Conservation (phyloP, 176 grass and related monocot genomes). For the Triticum turgidum region DNA sequence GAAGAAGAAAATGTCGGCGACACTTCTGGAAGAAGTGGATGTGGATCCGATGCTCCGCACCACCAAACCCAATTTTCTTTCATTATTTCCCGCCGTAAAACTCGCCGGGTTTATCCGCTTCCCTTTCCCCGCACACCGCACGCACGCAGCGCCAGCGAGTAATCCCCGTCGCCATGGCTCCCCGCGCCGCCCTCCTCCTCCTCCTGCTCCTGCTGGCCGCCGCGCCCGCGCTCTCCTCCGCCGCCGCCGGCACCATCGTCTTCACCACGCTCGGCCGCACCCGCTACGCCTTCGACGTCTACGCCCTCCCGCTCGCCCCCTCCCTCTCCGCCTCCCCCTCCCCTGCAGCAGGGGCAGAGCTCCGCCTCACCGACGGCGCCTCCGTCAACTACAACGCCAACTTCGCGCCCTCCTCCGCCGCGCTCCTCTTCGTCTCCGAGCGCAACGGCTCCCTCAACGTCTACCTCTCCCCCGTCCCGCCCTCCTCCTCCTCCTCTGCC, state of each 20-base stretch:
- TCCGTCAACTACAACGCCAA: slow-evolving; percentile 93
- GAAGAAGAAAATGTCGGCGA: background rate
- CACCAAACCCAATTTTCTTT: too few relatives aligned
- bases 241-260: slow-evolving; percentile 50
- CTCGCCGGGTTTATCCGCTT: too few relatives aligned
- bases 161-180: slow-evolving; percentile 21
- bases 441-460: slow-evolving; percentile 71
- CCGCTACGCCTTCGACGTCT: slow-evolving; percentile 91
- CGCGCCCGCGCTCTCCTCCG: background rate
- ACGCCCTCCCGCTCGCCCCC: slow-evolving; percentile 52
- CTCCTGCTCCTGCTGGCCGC: background rate
- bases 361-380: slow-evolving; percentile 68
- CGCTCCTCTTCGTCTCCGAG: slow-evolving; percentile 77
- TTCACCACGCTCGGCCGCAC: slow-evolving; percentile 87
- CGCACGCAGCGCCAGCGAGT: too few relatives aligned
- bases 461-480: slow-evolving; percentile 37
- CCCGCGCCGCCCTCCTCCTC: background rate
- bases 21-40: background rate
- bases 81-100: background rate
- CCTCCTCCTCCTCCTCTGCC: too few relatives aligned
- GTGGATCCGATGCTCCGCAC: background rate
- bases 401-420: slow-evolving; percentile 51
- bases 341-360: slow-evolving; percentile 38
- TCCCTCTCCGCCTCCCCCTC: background rate
- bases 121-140: background rate